These are phyloP conservation scores for Boletus barrowsii DNA, from an alignment of 768 basidiomycete species.

Conservation along the genomic window DNA sequence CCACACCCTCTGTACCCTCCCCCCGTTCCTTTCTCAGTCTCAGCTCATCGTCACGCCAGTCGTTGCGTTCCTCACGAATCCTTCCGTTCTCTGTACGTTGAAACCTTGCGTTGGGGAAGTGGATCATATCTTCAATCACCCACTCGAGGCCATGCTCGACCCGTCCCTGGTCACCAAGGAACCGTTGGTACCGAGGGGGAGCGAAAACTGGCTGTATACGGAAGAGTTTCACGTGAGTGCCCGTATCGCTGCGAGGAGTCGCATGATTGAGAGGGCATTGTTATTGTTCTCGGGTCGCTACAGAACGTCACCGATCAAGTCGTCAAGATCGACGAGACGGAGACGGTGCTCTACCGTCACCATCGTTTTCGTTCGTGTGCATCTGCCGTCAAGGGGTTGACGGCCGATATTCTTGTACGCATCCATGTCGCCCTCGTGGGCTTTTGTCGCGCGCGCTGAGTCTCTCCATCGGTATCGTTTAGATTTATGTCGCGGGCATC, in stretches of 20 bases:
- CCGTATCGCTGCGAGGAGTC: background rate
- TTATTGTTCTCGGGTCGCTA: slow-evolving; percentile 25
- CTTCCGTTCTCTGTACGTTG: slow-evolving; percentile 46
- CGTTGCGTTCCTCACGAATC: slow-evolving; percentile 62
- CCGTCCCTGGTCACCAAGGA: slow-evolving; percentile 45
- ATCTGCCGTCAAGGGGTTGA: slow-evolving; percentile 82
- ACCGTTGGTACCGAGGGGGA: slow-evolving; percentile 51
- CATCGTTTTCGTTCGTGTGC: slow-evolving; percentile 78
- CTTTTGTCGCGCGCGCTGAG: background rate
- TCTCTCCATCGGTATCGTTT: background rate
- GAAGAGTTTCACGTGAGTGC: slow-evolving; percentile 64
- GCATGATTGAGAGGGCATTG: background rate
- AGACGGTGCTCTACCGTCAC: slow-evolving; percentile 64
- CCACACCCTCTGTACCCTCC: slow-evolving; percentile 56
- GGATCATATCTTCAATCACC: slow-evolving; percentile 75
- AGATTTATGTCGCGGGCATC: slow-evolving; percentile 54
- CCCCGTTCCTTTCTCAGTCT: slow-evolving; percentile 66
- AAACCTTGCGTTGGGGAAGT: slow-evolving; percentile 67
- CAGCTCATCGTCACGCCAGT: slow-evolving; percentile 77
- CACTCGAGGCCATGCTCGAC: slow-evolving; percentile 69
- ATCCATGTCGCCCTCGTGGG: background rate
- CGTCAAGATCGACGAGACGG: slow-evolving; percentile 43
- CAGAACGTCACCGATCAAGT: slow-evolving; percentile 56
- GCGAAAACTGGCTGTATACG: slow-evolving; percentile 80
- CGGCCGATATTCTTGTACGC: slow-evolving; percentile 78